These are phyloP conservation scores for Lactarius pseudohatsudake DNA, from an alignment of 768 basidiomycete genomes.

Conservation along the genomic window DNA sequence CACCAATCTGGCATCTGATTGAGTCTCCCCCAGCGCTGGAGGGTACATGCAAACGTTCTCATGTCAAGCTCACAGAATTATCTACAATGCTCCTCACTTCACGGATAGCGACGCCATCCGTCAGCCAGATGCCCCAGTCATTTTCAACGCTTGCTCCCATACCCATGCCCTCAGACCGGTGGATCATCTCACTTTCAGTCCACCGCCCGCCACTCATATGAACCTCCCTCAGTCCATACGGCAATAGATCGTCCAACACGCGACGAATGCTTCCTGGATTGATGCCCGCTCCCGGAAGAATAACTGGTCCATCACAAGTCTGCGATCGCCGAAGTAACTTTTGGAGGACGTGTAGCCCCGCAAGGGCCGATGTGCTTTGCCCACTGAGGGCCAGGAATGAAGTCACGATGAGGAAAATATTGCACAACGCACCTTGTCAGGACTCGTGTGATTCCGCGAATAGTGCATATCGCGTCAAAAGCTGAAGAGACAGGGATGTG, in stretches of 20 bases:
- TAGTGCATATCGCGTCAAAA: constrained; percentile 46
- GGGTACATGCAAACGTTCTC: not conserved
- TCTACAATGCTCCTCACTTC: constrained; percentile 53
- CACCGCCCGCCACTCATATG: constrained; percentile 75
- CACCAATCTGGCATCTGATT: no score
- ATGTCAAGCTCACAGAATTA: constrained; percentile 14
- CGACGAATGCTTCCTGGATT: constrained; percentile 52
- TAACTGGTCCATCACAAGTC: constrained; percentile 26
- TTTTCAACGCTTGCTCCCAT: constrained; percentile 58
- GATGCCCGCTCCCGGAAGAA: constrained; percentile 79
- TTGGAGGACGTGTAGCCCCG: constrained; percentile 29
- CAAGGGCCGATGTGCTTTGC: constrained; percentile 43
- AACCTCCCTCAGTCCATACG: constrained; percentile 61
- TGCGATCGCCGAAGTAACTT: constrained; percentile 27
- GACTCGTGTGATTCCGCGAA: constrained; percentile 70
- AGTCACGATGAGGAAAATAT: not conserved
- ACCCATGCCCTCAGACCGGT: constrained; percentile 58
- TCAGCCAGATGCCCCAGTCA: constrained; percentile 72
- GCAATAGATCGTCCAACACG: constrained; percentile 51
- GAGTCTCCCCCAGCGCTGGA: no score
- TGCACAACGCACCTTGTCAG: constrained; percentile 61
- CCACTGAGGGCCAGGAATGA: constrained; percentile 44
- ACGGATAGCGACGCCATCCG: constrained; percentile 51
- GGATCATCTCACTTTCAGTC: constrained; percentile 52
- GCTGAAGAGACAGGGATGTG: constrained; percentile 29